These are phyloP conservation scores for Aphanomyces euteiches DNA, from an alignment of 352 stramenopile species.

Conservation along the genomic window DNA sequence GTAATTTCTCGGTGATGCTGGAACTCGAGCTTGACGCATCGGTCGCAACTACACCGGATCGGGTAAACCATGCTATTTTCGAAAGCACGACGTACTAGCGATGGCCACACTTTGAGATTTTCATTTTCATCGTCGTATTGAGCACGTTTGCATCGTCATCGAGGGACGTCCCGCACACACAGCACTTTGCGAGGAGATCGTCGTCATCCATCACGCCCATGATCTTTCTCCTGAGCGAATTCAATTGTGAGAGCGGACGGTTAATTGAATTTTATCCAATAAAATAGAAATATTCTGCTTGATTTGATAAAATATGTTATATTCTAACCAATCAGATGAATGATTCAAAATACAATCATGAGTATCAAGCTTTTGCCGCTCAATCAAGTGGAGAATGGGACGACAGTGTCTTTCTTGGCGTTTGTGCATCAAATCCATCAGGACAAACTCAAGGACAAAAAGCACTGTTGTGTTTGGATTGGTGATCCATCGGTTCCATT, in stretches of 20 bases:
- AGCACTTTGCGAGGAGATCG: conserved; percentile 78
- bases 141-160: conserved; percentile 86
- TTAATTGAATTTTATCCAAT: conserved; percentile 11
- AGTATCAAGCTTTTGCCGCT: background rate
- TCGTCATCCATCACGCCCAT: conserved; percentile 49
- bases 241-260: too few species aligned
- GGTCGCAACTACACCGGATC: conserved; percentile 56
- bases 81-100: conserved; percentile 62
- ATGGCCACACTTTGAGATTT: conserved; percentile 87
- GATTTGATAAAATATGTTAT: background rate
- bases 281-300: background rate
- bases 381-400: background rate
- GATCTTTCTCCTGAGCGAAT: background rate
- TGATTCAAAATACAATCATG: background rate
- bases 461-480: conserved; percentile 21
- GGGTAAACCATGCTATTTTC: background rate
- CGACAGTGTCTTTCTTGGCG: conserved; percentile 6
- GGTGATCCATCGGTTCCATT: conserved; percentile 21
- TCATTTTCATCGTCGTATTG: conserved; percentile 91
- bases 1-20: conserved; percentile 83
- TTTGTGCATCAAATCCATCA: conserved; percentile 28
- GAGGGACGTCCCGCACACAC: conserved; percentile 78
- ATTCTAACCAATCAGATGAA: background rate
- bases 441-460: conserved; percentile 21
- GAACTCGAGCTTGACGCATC: conserved; percentile 85